Base-by-base conservation (phyloP, 352 stramenopile species). In the Phytopythium mirpurense region DNA sequence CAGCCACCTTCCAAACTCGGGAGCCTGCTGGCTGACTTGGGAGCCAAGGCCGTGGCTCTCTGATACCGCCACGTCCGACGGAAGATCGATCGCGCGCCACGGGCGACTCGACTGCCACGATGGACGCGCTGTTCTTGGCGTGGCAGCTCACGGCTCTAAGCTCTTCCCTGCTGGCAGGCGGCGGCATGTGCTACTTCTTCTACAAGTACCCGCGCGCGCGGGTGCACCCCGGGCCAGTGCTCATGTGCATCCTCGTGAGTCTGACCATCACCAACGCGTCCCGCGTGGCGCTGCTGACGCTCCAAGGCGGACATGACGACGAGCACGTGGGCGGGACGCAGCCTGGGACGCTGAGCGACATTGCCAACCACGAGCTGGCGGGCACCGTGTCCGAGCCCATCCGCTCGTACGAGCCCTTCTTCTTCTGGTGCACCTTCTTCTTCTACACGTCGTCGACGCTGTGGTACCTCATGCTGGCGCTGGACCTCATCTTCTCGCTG, bases 401-500 rank as follows among this genome's bases (percentile, higher is more conserved):
- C 43, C 72, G 75, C 47, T 51, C 56, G 18, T 89, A 90, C 60
- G 65, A 77, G 21, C 54, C 70, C 11, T 84, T 90, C 59, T 89
- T 91, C 69, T 93, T 93, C 58, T 93, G 83, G 83, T 73, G 68
- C 58, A 70, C 76, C 50, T 86, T 90, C 57, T 93, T 92, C 78
- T 90, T 93, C 66, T 66, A 67, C 55, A 90, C 81, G 40, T 70
- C 83, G 16, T 55, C 75, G 31, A 92, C 81, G 24, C 83, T 92
- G 44, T 93, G 83, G 83, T 88, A 78, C 59, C 74, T 93, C 59
- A 93, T 93, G 83, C 63, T 93, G 26, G 81, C 83, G 51, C 59
- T 92, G 18, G 81, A 93, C 52, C 65, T 93, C 37, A 92, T 93
- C 60, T 92, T 90, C 63, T 93, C 83, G 59, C 68, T 93, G 12